Conservation (phyloP, 805 yeast species). For the Lipomyces mesembrius region DNA sequence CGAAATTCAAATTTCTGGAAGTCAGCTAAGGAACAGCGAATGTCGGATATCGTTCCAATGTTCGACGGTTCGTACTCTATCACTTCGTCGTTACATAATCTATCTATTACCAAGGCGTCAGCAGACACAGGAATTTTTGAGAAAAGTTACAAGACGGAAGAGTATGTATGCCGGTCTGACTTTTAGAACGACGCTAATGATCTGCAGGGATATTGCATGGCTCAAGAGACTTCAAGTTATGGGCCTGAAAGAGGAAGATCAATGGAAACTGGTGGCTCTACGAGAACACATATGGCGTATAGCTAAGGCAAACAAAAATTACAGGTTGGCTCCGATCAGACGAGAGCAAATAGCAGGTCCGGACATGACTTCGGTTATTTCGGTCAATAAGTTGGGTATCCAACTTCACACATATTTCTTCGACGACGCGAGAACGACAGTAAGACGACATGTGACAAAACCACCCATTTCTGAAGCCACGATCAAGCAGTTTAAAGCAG, state of each 20-base stretch:
- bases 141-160: slow-evolving; percentile 27
- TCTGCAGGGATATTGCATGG: slow-evolving; percentile 67
- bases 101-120: slow-evolving; percentile 25
- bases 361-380: slow-evolving; percentile 19
- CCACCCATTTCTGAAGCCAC: slow-evolving; percentile 25
- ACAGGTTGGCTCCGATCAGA: slow-evolving; percentile 7
- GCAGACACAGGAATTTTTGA: slow-evolving; percentile 22
- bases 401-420: slow-evolving; percentile 35
- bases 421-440: slow-evolving; percentile 33
- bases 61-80: slow-evolving; percentile 35
- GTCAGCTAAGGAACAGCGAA: slow-evolving; percentile 39
- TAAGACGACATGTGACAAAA: slow-evolving; percentile 17
- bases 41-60: slow-evolving; percentile 34
- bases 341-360: background rate
- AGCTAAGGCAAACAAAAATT: slow-evolving; percentile 43
- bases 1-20: slow-evolving; percentile 83
- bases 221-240: slow-evolving; percentile 68
- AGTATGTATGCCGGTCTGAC: slow-evolving; percentile 14
- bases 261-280: slow-evolving; percentile 81
- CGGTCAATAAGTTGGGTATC: slow-evolving; percentile 31
- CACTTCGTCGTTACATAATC: slow-evolving; percentile 28
- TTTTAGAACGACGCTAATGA: background rate
- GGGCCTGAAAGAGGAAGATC: slow-evolving; percentile 72
- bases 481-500: slow-evolving; percentile 13
- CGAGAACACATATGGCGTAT: slow-evolving; percentile 69